Base-by-base conservation (phyloP, 2,329 filamentous ascomycete species). In the Fusarium illudens region DNA sequence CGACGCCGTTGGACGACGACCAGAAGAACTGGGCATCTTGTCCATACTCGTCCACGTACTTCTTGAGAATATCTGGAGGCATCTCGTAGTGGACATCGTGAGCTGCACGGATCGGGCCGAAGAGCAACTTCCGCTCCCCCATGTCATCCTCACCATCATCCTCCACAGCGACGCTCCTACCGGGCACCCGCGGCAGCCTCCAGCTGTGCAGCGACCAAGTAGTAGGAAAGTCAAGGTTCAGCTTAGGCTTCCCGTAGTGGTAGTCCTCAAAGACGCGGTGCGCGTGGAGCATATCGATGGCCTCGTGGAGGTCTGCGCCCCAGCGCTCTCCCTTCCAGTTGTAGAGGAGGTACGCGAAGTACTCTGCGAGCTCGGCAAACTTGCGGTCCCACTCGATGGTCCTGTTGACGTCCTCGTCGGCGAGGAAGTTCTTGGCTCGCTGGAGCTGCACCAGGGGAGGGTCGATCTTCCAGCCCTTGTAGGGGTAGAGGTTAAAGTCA, bases 391-490 rank as follows among this genome's bases (percentile, higher is more conserved):
- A 86, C 42, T 76, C 66, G 1, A 76, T 44, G 59, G 79, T 80
- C 15, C 81, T 79, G 58, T 82, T 79, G 6, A 75, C 69, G 65
- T 87, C 83, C 63, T 84, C 80, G 29, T 86, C 83, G 4, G 79
- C 71, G 20, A 88, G 80, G 63, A 85, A 88, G 65, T 81, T 82
- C 51, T 72, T 75, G 44, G 76, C 75, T 11, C 76, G 73, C 13
- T 54, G 42, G 39, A 80, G 73, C 42, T 76, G 61, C 30, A 82
- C 71, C 30, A 64, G 68, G 2, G 79, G 80, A 2, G 79, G 70
- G 19, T 71, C 71, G 48, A 79, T 71, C 32, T 70, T 75, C 66
- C 79, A 80, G 33, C 78, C 77, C 33, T 75, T 76, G 58, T 80
- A 80, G 3, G 60, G 58, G 15, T 67, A 61, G 13, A 74, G 62